phyloP scores from a whole-genome alignment of 164 flowering plant species.

The Chloranthus sessilifolius region DNA sequence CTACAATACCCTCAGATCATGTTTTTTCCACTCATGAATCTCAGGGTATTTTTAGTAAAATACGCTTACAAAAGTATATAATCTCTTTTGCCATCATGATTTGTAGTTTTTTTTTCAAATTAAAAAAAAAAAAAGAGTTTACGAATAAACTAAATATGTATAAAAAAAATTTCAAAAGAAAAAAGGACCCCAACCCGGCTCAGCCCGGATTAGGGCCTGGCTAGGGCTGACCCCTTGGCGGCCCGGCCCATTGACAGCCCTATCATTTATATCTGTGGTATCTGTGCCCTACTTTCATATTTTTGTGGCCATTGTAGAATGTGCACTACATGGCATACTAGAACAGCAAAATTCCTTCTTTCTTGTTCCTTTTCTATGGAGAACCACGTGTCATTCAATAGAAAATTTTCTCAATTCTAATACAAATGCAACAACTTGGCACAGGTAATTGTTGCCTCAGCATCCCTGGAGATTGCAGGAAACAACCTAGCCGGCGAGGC shows the following conservation, averaged over 20 bases:
- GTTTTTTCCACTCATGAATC: not conserved
- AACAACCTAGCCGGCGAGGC: constrained; percentile 63
- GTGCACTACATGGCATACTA: not conserved
- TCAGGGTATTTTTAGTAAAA: no score
- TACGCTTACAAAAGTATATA: no score
- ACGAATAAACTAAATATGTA: not conserved
- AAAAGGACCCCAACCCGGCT: not conserved
- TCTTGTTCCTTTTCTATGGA: not conserved
- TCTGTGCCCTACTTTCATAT: no score
- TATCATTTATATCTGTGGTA: no score
- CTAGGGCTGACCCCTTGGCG: not conserved
- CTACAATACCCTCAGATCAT: no score
- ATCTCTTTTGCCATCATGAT: no score
- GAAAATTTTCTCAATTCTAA: not conserved
- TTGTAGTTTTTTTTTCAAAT: no score
- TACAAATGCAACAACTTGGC: constrained; percentile 1
- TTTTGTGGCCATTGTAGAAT: no score
- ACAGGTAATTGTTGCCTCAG: constrained; percentile 61
- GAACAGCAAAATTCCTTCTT: not conserved
- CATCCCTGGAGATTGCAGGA: constrained; percentile 39
- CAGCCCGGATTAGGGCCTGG: not conserved
- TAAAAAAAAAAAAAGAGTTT: not conserved
- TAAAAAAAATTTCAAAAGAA: not conserved
- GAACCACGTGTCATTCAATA: not conserved
- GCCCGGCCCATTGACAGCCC: no score